Percentiles rank a stretch among this genome's conserved stretches.
These are phyloP conservation scores for Phanerochaete carnosa DNA, from an alignment of 768 basidiomycete genomes.

Conservation along the genomic window DNA sequence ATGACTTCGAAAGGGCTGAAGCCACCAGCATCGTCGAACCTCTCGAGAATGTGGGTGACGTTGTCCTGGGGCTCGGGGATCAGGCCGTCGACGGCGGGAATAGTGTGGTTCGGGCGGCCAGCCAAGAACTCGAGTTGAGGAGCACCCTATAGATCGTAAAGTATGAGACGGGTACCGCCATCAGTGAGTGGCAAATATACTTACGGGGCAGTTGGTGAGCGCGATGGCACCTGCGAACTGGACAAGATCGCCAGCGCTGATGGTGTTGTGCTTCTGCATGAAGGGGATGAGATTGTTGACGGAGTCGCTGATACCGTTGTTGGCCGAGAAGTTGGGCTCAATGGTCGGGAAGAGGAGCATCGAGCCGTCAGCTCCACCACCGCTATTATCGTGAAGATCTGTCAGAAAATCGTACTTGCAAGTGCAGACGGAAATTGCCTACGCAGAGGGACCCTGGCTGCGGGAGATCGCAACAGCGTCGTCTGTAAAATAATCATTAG, in stretches of 20 bases:
- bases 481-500: not conserved
- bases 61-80: conserved; percentile 18
- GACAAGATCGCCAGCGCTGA: conserved; percentile 17
- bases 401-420: not conserved
- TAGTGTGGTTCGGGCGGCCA: conserved; percentile 14
- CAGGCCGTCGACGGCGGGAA: conserved; percentile 12
- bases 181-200: no score
- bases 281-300: conserved; percentile 19
- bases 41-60: conserved; percentile 19
- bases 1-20: conserved; percentile 23
- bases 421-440: not conserved
- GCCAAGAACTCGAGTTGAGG: conserved; percentile 20
- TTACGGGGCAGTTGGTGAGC: conserved; percentile 8
- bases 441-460: not conserved
- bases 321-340: conserved; percentile 23
- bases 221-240: conserved; percentile 12
- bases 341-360: conserved; percentile 20
- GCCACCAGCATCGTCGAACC: conserved; percentile 20
- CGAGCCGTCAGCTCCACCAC: conserved; percentile 25
- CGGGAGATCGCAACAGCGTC: conserved; percentile 7
- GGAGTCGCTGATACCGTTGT: conserved; percentile 23
- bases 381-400: conserved; percentile 7
- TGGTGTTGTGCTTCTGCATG: conserved; percentile 13
- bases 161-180: not conserved
- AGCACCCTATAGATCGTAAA: conserved; percentile 22